phyloP scores from a whole-genome alignment of 2,329 filamentous ascomycete species.

The Arthrocladium fulminans region DNA sequence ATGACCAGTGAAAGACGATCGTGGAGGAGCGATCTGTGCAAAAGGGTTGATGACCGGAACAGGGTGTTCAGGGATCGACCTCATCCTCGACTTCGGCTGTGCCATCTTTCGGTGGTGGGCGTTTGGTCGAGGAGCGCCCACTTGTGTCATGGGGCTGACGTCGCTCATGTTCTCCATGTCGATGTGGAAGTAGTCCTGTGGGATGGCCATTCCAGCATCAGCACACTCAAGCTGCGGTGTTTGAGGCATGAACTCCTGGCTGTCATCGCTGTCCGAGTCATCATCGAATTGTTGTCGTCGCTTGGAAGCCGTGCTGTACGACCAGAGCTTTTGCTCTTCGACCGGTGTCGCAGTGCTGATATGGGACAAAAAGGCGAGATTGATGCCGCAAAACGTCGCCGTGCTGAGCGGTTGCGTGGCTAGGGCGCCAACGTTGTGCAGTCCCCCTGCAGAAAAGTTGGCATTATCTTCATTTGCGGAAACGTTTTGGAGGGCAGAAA shows the following conservation, averaged over 20 bases:
- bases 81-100: conserved; percentile 15
- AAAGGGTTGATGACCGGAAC: conserved; percentile 19
- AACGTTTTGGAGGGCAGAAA: conserved; percentile 15
- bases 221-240: conserved; percentile 17
- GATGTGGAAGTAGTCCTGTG: conserved; percentile 22
- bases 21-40: conserved; percentile 12
- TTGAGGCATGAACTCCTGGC: conserved; percentile 20
- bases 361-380: conserved; percentile 26
- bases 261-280: conserved; percentile 29
- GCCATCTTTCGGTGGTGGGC: conserved; percentile 17
- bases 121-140: conserved; percentile 6
- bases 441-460: conserved; percentile 43
- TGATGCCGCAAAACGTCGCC: conserved; percentile 22
- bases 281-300: conserved; percentile 34
- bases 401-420: conserved; percentile 47
- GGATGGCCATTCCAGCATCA: conserved; percentile 17
- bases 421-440: conserved; percentile 65
- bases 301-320: conserved; percentile 30
- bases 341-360: conserved; percentile 30
- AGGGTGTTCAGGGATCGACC: conserved; percentile 6
- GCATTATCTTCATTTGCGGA: conserved; percentile 11
- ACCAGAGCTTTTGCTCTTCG: conserved; percentile 31
- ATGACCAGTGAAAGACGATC: conserved; percentile 21
- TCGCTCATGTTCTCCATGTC: conserved; percentile 20
- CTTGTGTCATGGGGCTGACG: conserved; percentile 14